Conservation (phyloP, 176 grass and related monocot genomes). For the Aegilops bicornis region DNA sequence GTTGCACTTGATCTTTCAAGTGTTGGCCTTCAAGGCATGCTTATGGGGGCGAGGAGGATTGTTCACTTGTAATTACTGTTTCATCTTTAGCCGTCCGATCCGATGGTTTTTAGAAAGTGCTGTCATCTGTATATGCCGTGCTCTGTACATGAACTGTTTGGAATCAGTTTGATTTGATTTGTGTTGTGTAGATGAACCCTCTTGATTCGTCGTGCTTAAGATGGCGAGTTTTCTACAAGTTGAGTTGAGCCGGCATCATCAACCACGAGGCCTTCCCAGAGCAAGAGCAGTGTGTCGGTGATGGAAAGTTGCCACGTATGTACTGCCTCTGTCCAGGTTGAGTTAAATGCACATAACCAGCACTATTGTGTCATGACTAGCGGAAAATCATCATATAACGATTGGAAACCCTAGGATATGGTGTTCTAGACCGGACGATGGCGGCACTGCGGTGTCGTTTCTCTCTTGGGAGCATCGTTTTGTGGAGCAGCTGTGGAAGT, state of each 20-base stretch:
- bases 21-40: slow-evolving; percentile 6
- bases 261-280: background rate
- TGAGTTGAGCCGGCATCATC: background rate
- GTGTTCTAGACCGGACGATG: no score
- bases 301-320: no score
- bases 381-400: no score
- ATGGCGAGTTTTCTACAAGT: background rate
- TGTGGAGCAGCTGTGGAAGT: no score
- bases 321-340: no score
- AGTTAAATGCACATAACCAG: no score
- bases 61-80: slow-evolving; percentile 2
- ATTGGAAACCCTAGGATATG: no score
- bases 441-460: no score
- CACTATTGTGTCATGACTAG: no score
- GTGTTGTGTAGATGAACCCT: background rate
- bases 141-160: background rate
- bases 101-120: background rate
- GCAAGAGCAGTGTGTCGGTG: background rate
- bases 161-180: background rate
- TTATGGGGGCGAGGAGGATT: background rate
- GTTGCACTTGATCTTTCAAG: background rate
- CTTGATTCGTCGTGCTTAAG: background rate
- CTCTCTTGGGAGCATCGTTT: no score
- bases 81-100: background rate
- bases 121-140: background rate